Conservation (phyloP, 192 early-diverging fungal species). For the Coemansia sp. region DNA sequence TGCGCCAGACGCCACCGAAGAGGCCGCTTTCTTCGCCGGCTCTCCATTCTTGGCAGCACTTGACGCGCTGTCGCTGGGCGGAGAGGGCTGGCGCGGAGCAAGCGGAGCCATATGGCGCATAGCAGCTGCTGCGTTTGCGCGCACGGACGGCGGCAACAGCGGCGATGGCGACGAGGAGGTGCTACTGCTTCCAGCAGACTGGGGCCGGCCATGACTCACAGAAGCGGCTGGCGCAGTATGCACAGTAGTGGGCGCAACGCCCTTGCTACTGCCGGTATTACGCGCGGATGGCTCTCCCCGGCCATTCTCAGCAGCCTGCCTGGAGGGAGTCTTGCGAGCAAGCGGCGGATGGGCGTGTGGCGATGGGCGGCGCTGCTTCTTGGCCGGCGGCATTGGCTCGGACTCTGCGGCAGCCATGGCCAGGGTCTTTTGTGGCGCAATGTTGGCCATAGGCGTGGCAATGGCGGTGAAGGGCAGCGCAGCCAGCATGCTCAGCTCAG, state of each 20-base stretch:
- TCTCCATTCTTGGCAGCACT: not conserved
- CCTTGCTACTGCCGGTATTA: constrained; percentile 20
- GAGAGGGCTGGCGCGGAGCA: constrained; percentile 20
- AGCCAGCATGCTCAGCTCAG: constrained; percentile 27
- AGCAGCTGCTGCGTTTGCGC: not conserved
- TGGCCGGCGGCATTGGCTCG: constrained; percentile 11
- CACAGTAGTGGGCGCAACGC: constrained; percentile 5
- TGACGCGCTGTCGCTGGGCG: not conserved
- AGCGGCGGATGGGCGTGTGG: not conserved
- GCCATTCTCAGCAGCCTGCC: constrained; percentile 26
- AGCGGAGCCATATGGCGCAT: constrained; percentile 11
- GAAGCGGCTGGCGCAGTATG: constrained; percentile 13
- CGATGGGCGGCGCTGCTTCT: constrained; percentile 10
- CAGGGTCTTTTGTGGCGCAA: constrained; percentile 50
- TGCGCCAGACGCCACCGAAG: not conserved
- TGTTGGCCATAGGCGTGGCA: constrained; percentile 15
- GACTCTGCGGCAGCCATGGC: constrained; percentile 1
- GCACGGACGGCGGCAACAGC: not conserved
- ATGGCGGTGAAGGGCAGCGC: constrained; percentile 23
- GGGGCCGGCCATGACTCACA: constrained; percentile 11
- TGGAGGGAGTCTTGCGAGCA: not conserved
- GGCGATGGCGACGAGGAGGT: not conserved
- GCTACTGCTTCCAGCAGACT: not conserved
- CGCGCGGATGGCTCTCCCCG: not conserved
- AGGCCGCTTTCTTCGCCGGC: not conserved